Evolutionary conservation across 2,329 filamentous ascomycete genomes (phyloP).

Genomic region (Hypoxylon sp.): DNA sequence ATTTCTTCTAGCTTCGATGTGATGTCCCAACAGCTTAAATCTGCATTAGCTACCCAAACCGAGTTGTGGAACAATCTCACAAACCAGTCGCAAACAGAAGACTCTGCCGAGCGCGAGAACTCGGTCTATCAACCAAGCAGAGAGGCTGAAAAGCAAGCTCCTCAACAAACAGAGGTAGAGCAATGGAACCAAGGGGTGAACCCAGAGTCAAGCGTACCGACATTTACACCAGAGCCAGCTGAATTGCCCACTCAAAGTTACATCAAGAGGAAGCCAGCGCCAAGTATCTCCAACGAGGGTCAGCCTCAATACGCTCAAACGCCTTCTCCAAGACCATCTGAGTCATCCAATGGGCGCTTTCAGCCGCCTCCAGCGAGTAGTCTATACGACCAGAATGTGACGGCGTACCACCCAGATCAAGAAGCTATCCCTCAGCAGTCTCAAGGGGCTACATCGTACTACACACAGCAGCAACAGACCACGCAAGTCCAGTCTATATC

Average conservation of each 20-base stretch:
- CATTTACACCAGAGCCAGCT: constrained; percentile 6
- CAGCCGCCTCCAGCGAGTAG: constrained; percentile 18
- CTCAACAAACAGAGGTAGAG: constrained; percentile 4
- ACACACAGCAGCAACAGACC: constrained; percentile 10
- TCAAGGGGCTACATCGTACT: constrained; percentile 19
- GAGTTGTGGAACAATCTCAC: constrained; percentile 33
- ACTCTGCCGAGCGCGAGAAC: constrained; percentile 1
- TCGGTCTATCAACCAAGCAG: constrained; percentile 3
- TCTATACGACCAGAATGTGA: constrained; percentile 8
- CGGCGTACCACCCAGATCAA: constrained; percentile 25
- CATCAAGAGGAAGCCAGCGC: constrained; percentile 38
- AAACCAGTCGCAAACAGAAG: constrained; percentile 3
- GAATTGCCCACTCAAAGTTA: constrained; percentile 37
- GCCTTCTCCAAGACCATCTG: constrained; percentile 32
- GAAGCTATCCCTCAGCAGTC: constrained; percentile 14
- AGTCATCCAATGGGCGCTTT: constrained; percentile 22
- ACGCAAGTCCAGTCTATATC: constrained; percentile 18
- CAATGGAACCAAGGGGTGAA: constrained; percentile 10
- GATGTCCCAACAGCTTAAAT: constrained; percentile 38
- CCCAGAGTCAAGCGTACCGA: background rate
- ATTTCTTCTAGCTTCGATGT: constrained; percentile 21
- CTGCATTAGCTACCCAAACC: constrained; percentile 39
- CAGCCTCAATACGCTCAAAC: constrained; percentile 27
- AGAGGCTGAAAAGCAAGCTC: constrained; percentile 3
- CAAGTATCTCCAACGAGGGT: constrained; percentile 17